Conservation (phyloP, 2,329 filamentous ascomycete genomes). For the Exophiala dermatitidis region DNA sequence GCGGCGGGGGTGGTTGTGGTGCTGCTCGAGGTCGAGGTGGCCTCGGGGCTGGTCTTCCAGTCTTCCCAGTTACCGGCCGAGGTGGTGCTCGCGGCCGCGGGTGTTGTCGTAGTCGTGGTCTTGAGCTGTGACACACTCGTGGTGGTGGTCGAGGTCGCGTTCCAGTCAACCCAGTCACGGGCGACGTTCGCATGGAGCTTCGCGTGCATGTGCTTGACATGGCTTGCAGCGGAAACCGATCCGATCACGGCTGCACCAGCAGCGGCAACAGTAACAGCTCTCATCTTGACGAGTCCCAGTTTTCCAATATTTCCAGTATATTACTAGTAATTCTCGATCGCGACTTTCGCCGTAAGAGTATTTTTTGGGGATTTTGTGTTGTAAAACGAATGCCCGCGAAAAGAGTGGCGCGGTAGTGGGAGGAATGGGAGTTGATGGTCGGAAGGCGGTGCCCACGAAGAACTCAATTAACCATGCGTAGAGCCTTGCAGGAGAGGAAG, state of each 20-base stretch:
- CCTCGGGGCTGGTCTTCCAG: constrained; percentile 48
- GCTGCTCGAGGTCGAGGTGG: constrained; percentile 36
- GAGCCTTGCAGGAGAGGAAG: constrained; percentile 22
- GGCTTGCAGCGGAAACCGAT: constrained; percentile 50
- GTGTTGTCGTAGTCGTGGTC: constrained; percentile 49
- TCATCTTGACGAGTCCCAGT: constrained; percentile 52
- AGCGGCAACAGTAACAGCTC: constrained; percentile 60
- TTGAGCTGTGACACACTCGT: constrained; percentile 56
- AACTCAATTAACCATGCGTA: constrained; percentile 23
- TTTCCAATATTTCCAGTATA: constrained; percentile 29
- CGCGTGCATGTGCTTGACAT: constrained; percentile 54
- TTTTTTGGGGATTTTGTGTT: background rate
- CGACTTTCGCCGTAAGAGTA: constrained; percentile 20
- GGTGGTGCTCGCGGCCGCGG: constrained; percentile 57
- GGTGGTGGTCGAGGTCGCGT: constrained; percentile 54
- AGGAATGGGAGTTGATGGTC: constrained; percentile 13
- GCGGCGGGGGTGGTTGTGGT: constrained; percentile 56
- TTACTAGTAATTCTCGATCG: constrained; percentile 22
- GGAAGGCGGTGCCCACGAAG: constrained; percentile 16
- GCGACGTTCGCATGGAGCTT: constrained; percentile 27
- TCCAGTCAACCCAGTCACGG: constrained; percentile 27
- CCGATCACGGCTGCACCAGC: constrained; percentile 48
- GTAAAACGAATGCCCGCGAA: constrained; percentile 71
- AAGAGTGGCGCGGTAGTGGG: constrained; percentile 45
- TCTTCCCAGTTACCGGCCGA: constrained; percentile 59